phyloP scores from a whole-genome alignment of 352 stramenopile species.

The Phytophthora pini region DNA sequence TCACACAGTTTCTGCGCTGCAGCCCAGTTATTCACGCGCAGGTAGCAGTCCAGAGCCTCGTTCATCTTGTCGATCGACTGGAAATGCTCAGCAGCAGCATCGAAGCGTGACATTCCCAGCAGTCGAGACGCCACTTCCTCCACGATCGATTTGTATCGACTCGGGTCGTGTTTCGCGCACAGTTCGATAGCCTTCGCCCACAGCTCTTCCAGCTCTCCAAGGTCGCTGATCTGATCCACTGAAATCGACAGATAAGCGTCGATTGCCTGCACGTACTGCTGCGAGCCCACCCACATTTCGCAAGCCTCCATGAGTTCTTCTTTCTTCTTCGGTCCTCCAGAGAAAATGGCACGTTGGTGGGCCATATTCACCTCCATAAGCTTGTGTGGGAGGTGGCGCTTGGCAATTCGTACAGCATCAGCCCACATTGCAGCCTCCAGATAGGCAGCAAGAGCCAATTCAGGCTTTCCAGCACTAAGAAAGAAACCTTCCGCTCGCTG shows the following conservation, averaged over 20 bases:
- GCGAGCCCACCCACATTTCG: slow-evolving; percentile 87
- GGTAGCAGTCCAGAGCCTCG: slow-evolving; percentile 90
- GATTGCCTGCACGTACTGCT: slow-evolving; percentile 92
- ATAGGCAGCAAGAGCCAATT: slow-evolving; percentile 90
- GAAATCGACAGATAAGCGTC: slow-evolving; percentile 92
- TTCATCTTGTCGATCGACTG: slow-evolving; percentile 92
- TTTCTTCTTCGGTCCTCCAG: slow-evolving; percentile 74
- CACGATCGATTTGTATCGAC: slow-evolving; percentile 90
- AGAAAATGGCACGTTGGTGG: slow-evolving; percentile 84
- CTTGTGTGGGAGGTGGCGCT: slow-evolving; percentile 93
- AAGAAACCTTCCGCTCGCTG: slow-evolving; percentile 90
- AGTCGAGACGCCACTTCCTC: slow-evolving; percentile 89
- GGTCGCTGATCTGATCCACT: slow-evolving; percentile 65
- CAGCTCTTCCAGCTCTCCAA: slow-evolving; percentile 85
- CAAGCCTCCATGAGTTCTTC: slow-evolving; percentile 87
- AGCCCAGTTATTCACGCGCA: slow-evolving; percentile 80
- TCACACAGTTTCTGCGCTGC: slow-evolving; percentile 82
- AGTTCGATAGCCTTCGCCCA: slow-evolving; percentile 92
- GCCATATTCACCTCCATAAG: slow-evolving; percentile 91
- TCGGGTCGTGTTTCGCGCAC: slow-evolving; percentile 86
- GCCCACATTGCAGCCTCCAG: slow-evolving; percentile 87
- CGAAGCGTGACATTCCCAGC: slow-evolving; percentile 83
- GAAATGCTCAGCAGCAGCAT: slow-evolving; percentile 90
- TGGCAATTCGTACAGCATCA: slow-evolving; percentile 90
- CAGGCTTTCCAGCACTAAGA: slow-evolving; percentile 90